Evolutionary conservation across 495 filamentous ascomycete species (phyloP).

Genomic region (Penicillium angulare): DNA sequence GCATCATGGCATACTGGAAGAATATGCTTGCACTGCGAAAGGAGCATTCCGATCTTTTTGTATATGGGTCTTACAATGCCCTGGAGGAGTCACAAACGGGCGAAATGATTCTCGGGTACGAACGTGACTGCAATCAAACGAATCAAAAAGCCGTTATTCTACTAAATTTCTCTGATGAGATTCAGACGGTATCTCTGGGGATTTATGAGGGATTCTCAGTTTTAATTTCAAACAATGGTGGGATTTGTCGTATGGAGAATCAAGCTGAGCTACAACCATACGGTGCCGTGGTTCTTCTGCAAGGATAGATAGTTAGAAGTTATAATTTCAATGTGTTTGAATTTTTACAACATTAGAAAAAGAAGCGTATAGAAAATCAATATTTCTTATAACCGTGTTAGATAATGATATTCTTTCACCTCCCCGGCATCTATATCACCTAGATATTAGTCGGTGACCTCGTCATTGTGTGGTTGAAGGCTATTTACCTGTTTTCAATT

Average conservation of each 20-base stretch:
- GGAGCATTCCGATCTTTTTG: neutral
- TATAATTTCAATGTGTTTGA: no score
- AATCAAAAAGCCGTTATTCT: slow-evolving; percentile 8
- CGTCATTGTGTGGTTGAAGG: no score
- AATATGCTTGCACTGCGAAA: neutral
- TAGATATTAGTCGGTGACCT: no score
- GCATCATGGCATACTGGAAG: neutral
- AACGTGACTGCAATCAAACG: neutral
- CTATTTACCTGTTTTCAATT: no score
- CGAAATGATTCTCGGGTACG: slow-evolving; percentile 14
- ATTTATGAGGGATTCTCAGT: neutral
- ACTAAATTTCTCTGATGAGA: slow-evolving; percentile 13
- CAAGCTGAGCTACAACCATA: slow-evolving; percentile 3
- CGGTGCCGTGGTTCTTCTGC: slow-evolving; percentile 4
- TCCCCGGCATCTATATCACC: no score
- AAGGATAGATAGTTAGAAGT: no score
- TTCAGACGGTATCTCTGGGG: slow-evolving; percentile 1
- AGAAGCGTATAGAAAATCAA: no score
- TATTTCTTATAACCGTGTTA: no score
- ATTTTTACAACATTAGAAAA: no score
- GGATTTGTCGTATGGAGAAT: neutral
- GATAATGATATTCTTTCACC: no score
- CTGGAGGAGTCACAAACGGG: slow-evolving; percentile 8
- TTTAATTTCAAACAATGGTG: neutral
- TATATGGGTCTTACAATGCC: slow-evolving; percentile 13